Evolutionary conservation across 192 early-diverging fungal genomes (phyloP).

Genomic region (Oehlia diaphana): DNA sequence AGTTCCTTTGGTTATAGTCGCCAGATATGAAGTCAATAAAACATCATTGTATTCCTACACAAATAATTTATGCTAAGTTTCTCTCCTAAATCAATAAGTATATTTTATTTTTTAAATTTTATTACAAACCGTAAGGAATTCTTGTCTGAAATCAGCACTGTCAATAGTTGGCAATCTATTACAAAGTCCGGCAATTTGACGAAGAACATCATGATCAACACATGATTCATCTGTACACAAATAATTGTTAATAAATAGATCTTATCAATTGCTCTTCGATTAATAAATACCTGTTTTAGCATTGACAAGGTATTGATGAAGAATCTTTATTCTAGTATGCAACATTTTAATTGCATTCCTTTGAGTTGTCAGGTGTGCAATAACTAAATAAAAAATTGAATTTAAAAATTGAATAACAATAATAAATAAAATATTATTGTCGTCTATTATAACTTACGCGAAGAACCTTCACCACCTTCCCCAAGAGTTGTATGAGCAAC

Average conservation of each 20-base stretch:
- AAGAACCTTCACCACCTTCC: constrained; percentile 53
- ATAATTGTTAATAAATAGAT: constrained; percentile 5
- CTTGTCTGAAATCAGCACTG: constrained; percentile 63
- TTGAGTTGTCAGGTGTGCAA: constrained; percentile 70
- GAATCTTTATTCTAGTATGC: constrained; percentile 63
- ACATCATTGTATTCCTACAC: constrained; percentile 83
- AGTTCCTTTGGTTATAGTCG: constrained; percentile 75
- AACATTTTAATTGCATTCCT: constrained; percentile 84
- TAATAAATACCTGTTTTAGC: constrained; percentile 56
- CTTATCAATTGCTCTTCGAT: not conserved
- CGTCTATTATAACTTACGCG: constrained; percentile 43
- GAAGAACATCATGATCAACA: constrained; percentile 71
- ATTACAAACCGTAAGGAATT: constrained; percentile 66
- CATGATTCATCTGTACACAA: constrained; percentile 36
- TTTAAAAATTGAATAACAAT: not conserved
- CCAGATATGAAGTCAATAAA: constrained; percentile 71
- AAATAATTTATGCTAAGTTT: not conserved
- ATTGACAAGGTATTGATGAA: constrained; percentile 73
- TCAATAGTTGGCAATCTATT: constrained; percentile 72
- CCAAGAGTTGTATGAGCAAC: constrained; percentile 67
- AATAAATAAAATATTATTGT: not conserved
- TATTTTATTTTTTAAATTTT: not conserved
- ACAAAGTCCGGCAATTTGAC: constrained; percentile 74
- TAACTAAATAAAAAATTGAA: constrained; percentile 45
- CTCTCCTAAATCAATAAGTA: not conserved